Conservation (phyloP, 2,329 filamentous ascomycete genomes). For the Nemania diffusa region DNA sequence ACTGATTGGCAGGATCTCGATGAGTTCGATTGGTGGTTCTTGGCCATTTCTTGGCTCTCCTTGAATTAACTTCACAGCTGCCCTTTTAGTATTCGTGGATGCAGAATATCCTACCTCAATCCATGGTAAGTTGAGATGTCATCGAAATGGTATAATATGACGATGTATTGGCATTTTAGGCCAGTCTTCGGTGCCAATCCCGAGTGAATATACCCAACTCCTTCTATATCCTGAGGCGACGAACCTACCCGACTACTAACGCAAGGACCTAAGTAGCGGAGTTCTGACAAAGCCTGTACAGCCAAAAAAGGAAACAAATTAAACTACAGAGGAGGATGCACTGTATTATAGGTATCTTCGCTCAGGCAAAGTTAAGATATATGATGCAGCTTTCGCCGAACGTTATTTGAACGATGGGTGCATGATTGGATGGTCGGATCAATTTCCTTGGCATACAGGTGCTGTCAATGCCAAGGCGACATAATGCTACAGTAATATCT, state of each 20-base stretch:
- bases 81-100: constrained; percentile 26
- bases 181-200: neutral
- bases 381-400: constrained; percentile 8
- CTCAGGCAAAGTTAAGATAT: neutral
- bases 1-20: constrained; percentile 26
- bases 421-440: constrained; percentile 13
- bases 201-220: neutral
- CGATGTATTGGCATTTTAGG: neutral
- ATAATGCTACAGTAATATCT: constrained; percentile 8
- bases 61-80: constrained; percentile 36
- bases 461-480: constrained; percentile 13
- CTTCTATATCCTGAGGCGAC: neutral
- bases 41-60: constrained; percentile 31
- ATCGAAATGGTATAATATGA: constrained; percentile 32
- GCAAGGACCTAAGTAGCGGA: neutral
- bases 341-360: neutral
- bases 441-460: constrained; percentile 17
- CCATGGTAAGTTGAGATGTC: constrained; percentile 17
- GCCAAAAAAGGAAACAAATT: neutral
- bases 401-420: neutral
- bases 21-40: constrained; percentile 12
- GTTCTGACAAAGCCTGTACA: neutral
- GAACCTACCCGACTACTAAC: neutral
- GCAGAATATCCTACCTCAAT: constrained; percentile 5
- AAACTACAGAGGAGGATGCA: neutral